Conservation (phyloP, 441 rosid species). For the Metrosideros polymorpha region DNA sequence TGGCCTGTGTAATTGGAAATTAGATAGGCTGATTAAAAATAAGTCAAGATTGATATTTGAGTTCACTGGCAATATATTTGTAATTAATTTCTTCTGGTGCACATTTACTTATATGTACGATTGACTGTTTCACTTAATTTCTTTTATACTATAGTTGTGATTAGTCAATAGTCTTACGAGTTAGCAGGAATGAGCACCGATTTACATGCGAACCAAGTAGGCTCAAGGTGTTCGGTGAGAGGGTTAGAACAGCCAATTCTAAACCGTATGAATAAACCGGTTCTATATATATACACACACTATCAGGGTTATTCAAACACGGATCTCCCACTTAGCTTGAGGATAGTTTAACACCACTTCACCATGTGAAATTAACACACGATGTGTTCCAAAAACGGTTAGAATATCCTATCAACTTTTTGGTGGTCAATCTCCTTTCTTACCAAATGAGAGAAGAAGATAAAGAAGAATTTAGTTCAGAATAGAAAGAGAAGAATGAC, state of each 20-base stretch:
- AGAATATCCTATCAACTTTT: background rate
- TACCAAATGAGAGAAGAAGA: background rate
- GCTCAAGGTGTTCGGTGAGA: background rate
- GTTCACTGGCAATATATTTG: background rate
- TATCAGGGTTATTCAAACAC: background rate
- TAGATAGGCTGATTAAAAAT: background rate
- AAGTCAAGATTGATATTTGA: background rate
- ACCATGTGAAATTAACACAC: background rate
- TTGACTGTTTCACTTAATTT: background rate
- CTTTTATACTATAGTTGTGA: background rate
- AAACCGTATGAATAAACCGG: background rate
- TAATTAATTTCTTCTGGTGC: background rate
- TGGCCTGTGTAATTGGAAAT: background rate
- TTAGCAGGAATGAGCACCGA: background rate
- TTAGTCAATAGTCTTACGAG: background rate
- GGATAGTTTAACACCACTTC: background rate
- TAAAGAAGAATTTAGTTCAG: too few species aligned
- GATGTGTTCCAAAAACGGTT: background rate
- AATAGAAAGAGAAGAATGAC: too few species aligned
- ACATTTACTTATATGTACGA: background rate
- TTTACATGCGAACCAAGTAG: background rate
- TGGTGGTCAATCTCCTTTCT: background rate
- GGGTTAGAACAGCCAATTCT: background rate
- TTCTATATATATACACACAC: too few species aligned
- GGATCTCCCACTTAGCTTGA: background rate